Evolutionary conservation across 2,329 filamentous ascomycete genomes (phyloP), one percentile per base, ranked within the genome.

Genomic region (Amesomyces nigricolor): DNA sequence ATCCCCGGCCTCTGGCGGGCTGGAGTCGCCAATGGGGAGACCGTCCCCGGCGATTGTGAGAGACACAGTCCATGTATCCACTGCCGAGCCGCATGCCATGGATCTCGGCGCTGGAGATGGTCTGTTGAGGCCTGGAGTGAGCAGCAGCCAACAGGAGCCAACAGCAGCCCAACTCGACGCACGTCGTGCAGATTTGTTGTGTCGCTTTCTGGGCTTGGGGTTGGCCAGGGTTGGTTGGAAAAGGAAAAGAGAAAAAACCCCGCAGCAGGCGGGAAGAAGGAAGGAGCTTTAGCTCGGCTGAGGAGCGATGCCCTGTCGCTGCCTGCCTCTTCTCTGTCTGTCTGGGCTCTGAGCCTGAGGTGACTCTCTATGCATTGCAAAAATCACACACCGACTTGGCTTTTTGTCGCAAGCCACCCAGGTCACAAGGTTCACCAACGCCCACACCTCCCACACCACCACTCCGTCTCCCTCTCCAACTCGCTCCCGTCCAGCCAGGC

Each of bases 251-350:
- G 5, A 26, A 54, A 26, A 59, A 59, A 56, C 55, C 58, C 58
- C 58, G 58, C 58, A 60, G 38, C 43, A n/a, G 40, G 26, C 50
- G 32, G 54, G 35, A 50, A 47, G 46, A 40, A 57, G 46, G 54
- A 37, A 4, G 45, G 32, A 40, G 40, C 37, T 50, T 50, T 40
- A 50, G 53, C 53, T 55, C 47, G 47, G 53, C 47, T 51, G 22
- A 26, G 22, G 22, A 26, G 22, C 6, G 22, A 26, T 26, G 22
- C 22, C 38, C 19, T 26, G 35, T 14, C 37, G 38, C 35, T 47
- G 46, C 40, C 30, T 42, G 16, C 49, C 49, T 22, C 22, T 19
- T 19, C 17, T 19, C 17, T 19, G 2, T 32, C 30, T 32, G 30
- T 32, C 30, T 10, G 30, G 30, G 17, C 17, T 19, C 17, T 19